phyloP scores from a whole-genome alignment of 805 yeast genomes.

The Hanseniaspora pseudoguilliermondii region DNA sequence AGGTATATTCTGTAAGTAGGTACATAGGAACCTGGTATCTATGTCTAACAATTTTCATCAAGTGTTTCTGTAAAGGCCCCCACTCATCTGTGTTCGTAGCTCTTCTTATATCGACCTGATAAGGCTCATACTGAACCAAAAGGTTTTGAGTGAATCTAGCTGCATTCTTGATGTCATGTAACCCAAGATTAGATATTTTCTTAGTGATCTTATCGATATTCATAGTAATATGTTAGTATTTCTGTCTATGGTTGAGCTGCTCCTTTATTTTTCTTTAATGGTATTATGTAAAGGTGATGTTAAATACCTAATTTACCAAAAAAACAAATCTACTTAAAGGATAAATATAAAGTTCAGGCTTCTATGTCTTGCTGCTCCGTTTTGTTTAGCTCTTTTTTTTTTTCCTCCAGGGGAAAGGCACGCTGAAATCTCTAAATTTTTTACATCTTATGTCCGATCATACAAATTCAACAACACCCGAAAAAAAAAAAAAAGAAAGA shows the following conservation, averaged over 20 bases:
- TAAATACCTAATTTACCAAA: too few relatives aligned
- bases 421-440: too few relatives aligned
- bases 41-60: constrained; percentile 27
- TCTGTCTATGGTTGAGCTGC: neutral
- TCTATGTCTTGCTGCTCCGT: too few relatives aligned
- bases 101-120: constrained; percentile 31
- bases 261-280: too few relatives aligned
- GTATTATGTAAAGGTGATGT: too few relatives aligned
- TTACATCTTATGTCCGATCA: too few relatives aligned
- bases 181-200: constrained; percentile 26
- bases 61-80: constrained; percentile 39
- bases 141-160: constrained; percentile 31
- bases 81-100: constrained; percentile 41
- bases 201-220: constrained; percentile 16
- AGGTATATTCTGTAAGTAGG: constrained; percentile 26
- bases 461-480: too few relatives aligned
- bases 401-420: too few relatives aligned
- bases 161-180: constrained; percentile 31
- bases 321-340: too few relatives aligned
- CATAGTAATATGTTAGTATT: neutral
- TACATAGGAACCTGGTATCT: constrained; percentile 25
- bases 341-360: too few relatives aligned
- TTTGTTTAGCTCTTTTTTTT: too few relatives aligned
- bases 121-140: constrained; percentile 29
- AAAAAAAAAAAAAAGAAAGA: too few relatives aligned